Conservation (phyloP, 129 eudicot genomes). For the Flaveria sonorensis region DNA sequence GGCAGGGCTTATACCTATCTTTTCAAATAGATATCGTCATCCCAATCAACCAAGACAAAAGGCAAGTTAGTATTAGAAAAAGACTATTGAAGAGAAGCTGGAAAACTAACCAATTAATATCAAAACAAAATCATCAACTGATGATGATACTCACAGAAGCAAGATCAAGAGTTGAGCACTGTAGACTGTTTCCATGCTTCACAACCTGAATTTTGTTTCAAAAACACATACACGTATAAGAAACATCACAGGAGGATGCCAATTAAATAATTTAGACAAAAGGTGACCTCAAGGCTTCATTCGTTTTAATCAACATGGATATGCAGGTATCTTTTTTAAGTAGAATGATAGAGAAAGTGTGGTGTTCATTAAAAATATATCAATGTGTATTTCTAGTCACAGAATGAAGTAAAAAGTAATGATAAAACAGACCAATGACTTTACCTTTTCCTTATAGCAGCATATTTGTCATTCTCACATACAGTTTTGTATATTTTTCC, state of each 20-base stretch:
- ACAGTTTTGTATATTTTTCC: no score
- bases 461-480: no score
- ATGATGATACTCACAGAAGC: conserved; percentile 73
- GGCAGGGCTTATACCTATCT: background rate
- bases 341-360: no score
- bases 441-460: no score
- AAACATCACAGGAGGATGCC: conserved; percentile 18
- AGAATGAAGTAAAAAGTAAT: no score
- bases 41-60: conserved; percentile 7
- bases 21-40: background rate
- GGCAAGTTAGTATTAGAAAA: background rate
- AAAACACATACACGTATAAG: conserved; percentile 25
- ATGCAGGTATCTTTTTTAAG: no score
- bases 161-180: conserved; percentile 89
- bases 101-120: background rate
- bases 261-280: no score
- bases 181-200: conserved; percentile 90
- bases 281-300: no score
- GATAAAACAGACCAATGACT: no score
- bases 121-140: background rate
- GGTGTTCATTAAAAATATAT: no score
- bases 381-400: no score
- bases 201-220: conserved; percentile 54
- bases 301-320: no score
- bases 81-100: background rate